Evolutionary conservation across 83 land plant species (phyloP).

Genomic region (Thuja plicata): DNA sequence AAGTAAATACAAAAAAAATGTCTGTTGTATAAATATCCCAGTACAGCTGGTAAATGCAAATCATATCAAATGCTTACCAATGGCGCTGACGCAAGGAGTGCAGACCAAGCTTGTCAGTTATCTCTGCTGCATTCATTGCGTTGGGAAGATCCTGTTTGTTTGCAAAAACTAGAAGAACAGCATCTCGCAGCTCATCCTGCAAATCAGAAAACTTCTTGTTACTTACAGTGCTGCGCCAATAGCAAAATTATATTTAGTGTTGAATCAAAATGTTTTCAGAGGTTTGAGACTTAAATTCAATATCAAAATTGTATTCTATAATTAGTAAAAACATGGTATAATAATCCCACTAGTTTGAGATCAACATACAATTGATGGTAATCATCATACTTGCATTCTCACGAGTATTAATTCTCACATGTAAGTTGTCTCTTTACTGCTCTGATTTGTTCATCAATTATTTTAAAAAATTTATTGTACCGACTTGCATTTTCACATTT

Average conservation of each 20-base stretch:
- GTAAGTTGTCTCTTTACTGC: background rate
- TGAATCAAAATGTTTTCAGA: background rate
- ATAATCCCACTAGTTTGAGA: background rate
- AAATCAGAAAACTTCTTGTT: background rate
- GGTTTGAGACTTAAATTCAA: background rate
- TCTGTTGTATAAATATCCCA: background rate
- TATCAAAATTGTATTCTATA: background rate
- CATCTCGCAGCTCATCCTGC: slow-evolving; percentile 66
- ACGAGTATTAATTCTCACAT: background rate
- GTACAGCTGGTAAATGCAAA: background rate
- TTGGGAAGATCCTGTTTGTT: slow-evolving; percentile 80
- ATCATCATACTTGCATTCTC: background rate
- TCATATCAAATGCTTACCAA: slow-evolving; percentile 29
- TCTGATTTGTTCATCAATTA: background rate
- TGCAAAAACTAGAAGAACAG: slow-evolving; percentile 60
- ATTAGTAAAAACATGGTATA: background rate
- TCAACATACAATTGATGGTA: background rate
- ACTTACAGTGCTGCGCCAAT: background rate
- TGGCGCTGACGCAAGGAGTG: slow-evolving; percentile 68
- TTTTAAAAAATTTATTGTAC: background rate
- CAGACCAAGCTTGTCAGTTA: slow-evolving; percentile 71
- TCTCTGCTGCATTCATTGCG: slow-evolving; percentile 75
- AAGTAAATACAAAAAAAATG: background rate
- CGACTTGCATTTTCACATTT: too few relatives aligned
- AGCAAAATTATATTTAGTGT: background rate